Percentiles rank a stretch among this genome's conserved stretches.
phyloP scores from a whole-genome alignment of 352 stramenopile species.

The Globisporangium sylvaticum region DNA sequence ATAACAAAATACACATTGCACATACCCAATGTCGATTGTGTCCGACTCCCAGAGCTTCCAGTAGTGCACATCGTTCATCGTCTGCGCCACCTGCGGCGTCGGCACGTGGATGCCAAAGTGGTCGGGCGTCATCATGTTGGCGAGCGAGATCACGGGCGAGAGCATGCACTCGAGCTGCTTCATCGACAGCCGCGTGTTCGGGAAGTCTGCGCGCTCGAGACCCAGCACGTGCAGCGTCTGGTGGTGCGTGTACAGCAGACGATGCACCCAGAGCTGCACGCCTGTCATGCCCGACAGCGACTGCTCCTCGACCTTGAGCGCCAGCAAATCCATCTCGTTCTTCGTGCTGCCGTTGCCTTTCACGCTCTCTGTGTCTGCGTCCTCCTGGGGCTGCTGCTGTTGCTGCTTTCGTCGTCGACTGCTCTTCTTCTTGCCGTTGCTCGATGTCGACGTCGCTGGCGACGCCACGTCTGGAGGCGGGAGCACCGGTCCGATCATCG shows the following conservation, averaged over 20 bases:
- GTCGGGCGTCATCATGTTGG: slow-evolving; percentile 45
- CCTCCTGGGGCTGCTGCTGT: slow-evolving; percentile 12
- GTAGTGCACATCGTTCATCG: slow-evolving; percentile 80
- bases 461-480: slow-evolving; percentile 7
- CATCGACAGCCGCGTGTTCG: slow-evolving; percentile 65
- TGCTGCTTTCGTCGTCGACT: slow-evolving; percentile 9
- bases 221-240: slow-evolving; percentile 48
- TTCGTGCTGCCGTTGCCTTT: slow-evolving; percentile 10
- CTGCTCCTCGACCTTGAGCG: slow-evolving; percentile 39
- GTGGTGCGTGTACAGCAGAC: slow-evolving; percentile 60
- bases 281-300: slow-evolving; percentile 54
- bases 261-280: slow-evolving; percentile 67
- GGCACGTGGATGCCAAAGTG: slow-evolving; percentile 76
- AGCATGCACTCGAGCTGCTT: slow-evolving; percentile 72
- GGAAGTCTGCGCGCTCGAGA: slow-evolving; percentile 47
- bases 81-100: slow-evolving; percentile 54
- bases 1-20: not conserved
- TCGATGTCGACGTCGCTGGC: not conserved
- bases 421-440: slow-evolving; percentile 2
- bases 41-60: slow-evolving; percentile 86
- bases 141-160: slow-evolving; percentile 51
- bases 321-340: slow-evolving; percentile 20
- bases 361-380: slow-evolving; percentile 23
- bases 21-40: slow-evolving; percentile 73
- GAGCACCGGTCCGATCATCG: not conserved